phyloP scores from a whole-genome alignment of 164 flowering plant species.

The Saururus chinensis region DNA sequence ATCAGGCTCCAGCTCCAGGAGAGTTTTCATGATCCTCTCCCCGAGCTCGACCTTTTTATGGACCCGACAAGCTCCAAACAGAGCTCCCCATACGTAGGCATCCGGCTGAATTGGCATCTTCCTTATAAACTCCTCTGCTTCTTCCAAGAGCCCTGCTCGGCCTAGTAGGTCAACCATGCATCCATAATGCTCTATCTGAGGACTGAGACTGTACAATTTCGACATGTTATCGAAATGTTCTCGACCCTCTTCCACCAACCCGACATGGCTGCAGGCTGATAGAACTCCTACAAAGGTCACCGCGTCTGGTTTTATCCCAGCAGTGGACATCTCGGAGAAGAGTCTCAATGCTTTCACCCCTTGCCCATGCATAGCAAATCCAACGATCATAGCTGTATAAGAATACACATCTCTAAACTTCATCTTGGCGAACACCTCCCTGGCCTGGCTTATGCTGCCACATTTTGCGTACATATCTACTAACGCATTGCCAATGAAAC shows the following conservation, averaged over 20 bases:
- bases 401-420: slow-evolving; percentile 8
- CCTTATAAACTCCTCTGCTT: slow-evolving; percentile 10
- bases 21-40: slow-evolving; percentile 2
- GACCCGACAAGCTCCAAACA: slow-evolving; percentile 14
- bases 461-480: slow-evolving; percentile 17
- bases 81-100: slow-evolving; percentile 13
- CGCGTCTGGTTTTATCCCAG: slow-evolving; percentile 9
- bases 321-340: slow-evolving; percentile 11
- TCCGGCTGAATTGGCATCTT: slow-evolving; percentile 14
- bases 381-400: slow-evolving; percentile 14
- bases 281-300: slow-evolving; percentile 14
- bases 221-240: slow-evolving; percentile 9
- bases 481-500: slow-evolving; percentile 14
- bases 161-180: slow-evolving; percentile 17
- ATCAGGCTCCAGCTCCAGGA: slow-evolving; percentile 12
- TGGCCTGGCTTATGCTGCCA: slow-evolving; percentile 12
- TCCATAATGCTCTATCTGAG: slow-evolving; percentile 15
- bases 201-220: slow-evolving; percentile 7
- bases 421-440: slow-evolving; percentile 7
- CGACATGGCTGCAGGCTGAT: slow-evolving; percentile 14
- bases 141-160: slow-evolving; percentile 9
- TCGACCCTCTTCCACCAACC: slow-evolving; percentile 13
- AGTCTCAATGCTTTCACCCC: slow-evolving; percentile 7
- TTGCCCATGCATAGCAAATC: slow-evolving; percentile 15
- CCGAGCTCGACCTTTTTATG: slow-evolving; percentile 11